Percentiles rank a stretch among this genome's conserved stretches.
These are phyloP conservation scores for Cladosporium austrohemisphaericum DNA, from an alignment of 2,329 filamentous ascomycete species.

Conservation along the genomic window DNA sequence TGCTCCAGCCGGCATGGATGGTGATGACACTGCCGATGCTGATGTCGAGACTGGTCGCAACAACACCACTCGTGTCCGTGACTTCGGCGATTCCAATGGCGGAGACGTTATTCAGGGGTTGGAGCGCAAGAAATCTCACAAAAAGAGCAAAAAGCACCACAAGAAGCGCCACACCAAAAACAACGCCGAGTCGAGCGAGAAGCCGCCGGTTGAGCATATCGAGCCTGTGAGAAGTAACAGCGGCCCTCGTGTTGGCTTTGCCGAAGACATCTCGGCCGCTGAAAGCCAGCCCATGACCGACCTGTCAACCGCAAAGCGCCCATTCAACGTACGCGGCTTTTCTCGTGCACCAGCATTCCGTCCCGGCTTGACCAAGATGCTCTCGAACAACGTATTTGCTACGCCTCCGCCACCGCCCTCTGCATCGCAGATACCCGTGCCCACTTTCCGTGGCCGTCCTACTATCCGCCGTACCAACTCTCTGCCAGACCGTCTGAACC, in stretches of 20 bases:
- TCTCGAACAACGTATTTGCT: constrained; percentile 68
- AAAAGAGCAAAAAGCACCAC: constrained; percentile 42
- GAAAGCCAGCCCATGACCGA: constrained; percentile 18
- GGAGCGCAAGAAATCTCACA: constrained; percentile 36
- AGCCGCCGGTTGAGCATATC: constrained; percentile 1
- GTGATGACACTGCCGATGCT: constrained; percentile 57
- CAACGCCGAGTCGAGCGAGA: constrained; percentile 25
- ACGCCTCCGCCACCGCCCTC: constrained; percentile 35
- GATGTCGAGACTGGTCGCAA: constrained; percentile 36
- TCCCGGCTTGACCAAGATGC: constrained; percentile 60
- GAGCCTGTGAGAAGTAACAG: constrained; percentile 10
- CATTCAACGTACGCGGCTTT: constrained; percentile 43
- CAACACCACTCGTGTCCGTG: constrained; percentile 39
- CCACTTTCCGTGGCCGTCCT: constrained; percentile 18
- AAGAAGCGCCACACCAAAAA: constrained; percentile 39
- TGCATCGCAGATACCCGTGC: neutral
- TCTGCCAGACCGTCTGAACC: constrained; percentile 64
- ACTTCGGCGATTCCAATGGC: constrained; percentile 41
- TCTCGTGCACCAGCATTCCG: constrained; percentile 45
- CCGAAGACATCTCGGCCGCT: constrained; percentile 33
- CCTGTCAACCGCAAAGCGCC: constrained; percentile 19
- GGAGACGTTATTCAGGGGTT: constrained; percentile 31
- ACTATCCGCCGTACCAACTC: constrained; percentile 68
- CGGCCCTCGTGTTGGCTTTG: constrained; percentile 37
- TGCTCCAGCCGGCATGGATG: constrained; percentile 46